Conservation (phyloP, 768 basidiomycete species). For the Pleurotus tuber-regium region DNA sequence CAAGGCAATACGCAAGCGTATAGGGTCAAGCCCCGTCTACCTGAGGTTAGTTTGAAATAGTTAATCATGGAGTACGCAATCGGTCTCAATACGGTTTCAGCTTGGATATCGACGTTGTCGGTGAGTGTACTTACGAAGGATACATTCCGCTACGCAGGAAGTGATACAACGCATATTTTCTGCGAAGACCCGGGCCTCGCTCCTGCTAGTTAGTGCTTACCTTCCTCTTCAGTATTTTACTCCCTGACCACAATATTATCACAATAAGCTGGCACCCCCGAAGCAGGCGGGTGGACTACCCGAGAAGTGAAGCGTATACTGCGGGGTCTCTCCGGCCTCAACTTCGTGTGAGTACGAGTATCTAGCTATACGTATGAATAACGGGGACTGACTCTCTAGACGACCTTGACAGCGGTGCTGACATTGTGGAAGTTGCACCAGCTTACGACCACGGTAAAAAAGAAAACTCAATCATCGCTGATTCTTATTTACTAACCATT, state of each 20-base stretch:
- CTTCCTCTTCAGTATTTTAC: slow-evolving; percentile 3
- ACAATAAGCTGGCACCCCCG: slow-evolving; percentile 18
- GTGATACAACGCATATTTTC: neutral
- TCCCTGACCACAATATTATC: neutral
- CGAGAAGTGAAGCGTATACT: slow-evolving; percentile 63
- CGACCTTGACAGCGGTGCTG: slow-evolving; percentile 42
- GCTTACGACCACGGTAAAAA: slow-evolving; percentile 49
- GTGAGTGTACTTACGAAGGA: slow-evolving; percentile 23
- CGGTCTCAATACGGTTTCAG: slow-evolving; percentile 21
- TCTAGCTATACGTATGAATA: too few relatives aligned
- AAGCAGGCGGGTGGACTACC: slow-evolving; percentile 60
- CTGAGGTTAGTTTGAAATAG: slow-evolving; percentile 38
- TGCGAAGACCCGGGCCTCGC: slow-evolving; percentile 55
- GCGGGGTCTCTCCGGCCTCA: slow-evolving; percentile 56
- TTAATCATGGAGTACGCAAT: neutral
- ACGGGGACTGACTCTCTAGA: too few relatives aligned
- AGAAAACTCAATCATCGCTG: too few relatives aligned
- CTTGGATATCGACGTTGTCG: slow-evolving; percentile 61
- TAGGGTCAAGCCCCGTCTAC: slow-evolving; percentile 60
- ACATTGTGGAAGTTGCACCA: slow-evolving; percentile 50
- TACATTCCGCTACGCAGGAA: neutral
- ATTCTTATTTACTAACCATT: too few relatives aligned
- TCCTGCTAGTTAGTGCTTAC: slow-evolving; percentile 46
- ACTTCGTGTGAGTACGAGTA: slow-evolving; percentile 56
- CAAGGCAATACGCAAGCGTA: slow-evolving; percentile 50